Conservation (phyloP, 2,329 filamentous ascomycete genomes). For the Fusarium brevicatenulatum region DNA sequence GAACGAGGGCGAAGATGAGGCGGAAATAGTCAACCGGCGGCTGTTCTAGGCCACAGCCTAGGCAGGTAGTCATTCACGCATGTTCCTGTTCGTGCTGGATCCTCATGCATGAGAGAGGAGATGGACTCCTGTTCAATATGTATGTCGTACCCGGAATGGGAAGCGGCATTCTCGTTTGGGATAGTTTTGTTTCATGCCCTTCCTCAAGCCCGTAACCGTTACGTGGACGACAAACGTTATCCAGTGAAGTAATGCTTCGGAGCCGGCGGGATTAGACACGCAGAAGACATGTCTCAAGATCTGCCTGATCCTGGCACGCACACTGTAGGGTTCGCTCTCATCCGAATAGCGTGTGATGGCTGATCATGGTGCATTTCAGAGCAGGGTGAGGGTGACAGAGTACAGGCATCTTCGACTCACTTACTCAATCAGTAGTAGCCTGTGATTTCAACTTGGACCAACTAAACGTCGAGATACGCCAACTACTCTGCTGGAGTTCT, state of each 20-base stretch:
- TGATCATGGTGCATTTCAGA: slow-evolving; percentile 23
- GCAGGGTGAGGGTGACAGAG: slow-evolving; percentile 10
- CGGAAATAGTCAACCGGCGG: slow-evolving; percentile 12
- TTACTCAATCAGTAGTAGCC: slow-evolving; percentile 20
- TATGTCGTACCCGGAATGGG: slow-evolving; percentile 4
- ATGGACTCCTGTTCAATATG: background rate
- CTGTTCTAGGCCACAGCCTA: background rate
- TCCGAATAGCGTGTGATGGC: slow-evolving; percentile 17
- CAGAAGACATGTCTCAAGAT: slow-evolving; percentile 21
- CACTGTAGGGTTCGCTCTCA: slow-evolving; percentile 4
- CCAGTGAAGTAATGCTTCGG: slow-evolving; percentile 12
- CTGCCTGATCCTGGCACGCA: background rate
- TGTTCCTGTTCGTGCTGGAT: background rate
- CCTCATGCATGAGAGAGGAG: slow-evolving; percentile 5
- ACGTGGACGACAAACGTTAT: background rate
- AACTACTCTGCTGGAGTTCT: background rate
- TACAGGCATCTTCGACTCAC: background rate
- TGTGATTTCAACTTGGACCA: background rate
- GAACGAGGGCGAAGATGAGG: background rate
- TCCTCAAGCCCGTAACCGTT: slow-evolving; percentile 13
- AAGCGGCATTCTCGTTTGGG: slow-evolving; percentile 9
- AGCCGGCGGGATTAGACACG: slow-evolving; percentile 2
- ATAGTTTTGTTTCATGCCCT: slow-evolving; percentile 26
- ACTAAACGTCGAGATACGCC: background rate
- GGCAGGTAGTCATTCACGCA: background rate